Base-by-base conservation (phyloP, 768 basidiomycete genomes). In the Trametes sanguinea region DNA sequence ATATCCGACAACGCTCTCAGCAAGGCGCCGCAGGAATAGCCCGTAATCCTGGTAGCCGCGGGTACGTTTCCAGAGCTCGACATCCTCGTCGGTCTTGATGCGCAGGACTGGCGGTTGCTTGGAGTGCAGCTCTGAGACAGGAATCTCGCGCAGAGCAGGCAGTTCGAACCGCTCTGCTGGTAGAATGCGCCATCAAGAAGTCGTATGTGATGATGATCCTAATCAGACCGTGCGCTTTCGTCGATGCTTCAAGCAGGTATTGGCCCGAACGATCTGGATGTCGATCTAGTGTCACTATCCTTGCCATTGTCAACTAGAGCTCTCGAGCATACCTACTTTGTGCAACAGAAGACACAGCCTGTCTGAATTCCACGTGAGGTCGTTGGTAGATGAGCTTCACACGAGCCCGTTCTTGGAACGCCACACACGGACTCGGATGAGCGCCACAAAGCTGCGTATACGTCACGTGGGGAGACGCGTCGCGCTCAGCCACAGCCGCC, bases 1-100 rank as follows among this genome's bases (percentile, higher is more conserved):
- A 55, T 79, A 74, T 30, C 89, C 92, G 7, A 88, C 85, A 8
- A 95, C 89, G 5, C 91, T 81, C 63, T 92, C 88, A 60, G 83
- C 92, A 44, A 95, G 76, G 48, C 90, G 82, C 22, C 84, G 85
- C 33, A 95, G 76, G 75, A 95, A 96, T 22, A 89, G 68, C 44
- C 80, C 80, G 70, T 88, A 94, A 66, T 90, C 90, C 60, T 77
- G 75, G 70, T 90, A 96, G 0, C 90, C 90, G 40, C 74, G 80
- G 4, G 89, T 88, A 2, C 67, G 72, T 67, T 83, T 86, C 94
- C 94, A 97, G n/a, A 69, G 63, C 27, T 80, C 78, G 37, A 95
- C 83, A 65, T 93, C 90, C 13, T 82, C 77, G 61, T 94, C 92
- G n/a, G 81, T 82, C 57, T 77, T 82, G 60, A 94, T 94, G 68